These are phyloP conservation scores for Bacterosira constricta DNA, from an alignment of 108 stramenopile species.

Conservation along the genomic window DNA sequence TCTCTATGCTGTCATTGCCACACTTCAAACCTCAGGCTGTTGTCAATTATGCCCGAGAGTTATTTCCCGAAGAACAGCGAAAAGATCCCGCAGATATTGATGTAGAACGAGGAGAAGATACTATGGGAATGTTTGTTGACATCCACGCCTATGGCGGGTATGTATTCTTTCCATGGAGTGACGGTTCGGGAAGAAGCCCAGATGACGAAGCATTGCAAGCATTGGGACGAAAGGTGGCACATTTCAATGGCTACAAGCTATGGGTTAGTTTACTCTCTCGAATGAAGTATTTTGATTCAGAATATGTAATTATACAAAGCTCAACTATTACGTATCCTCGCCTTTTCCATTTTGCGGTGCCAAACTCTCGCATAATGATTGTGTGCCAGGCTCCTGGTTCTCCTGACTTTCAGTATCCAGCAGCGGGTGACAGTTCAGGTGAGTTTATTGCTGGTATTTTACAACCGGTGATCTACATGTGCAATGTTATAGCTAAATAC, in stretches of 20 bases:
- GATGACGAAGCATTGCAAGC: constrained; percentile 32
- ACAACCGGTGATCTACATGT: too few species aligned
- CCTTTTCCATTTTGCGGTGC: too few species aligned
- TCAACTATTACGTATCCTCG: too few species aligned
- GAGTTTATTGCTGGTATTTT: too few species aligned
- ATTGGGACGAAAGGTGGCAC: constrained; percentile 41
- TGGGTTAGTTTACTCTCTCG: too few species aligned
- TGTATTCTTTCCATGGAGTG: constrained; percentile 56
- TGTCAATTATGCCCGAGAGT: constrained; percentile 29
- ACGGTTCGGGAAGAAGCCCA: constrained; percentile 20
- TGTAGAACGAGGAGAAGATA: constrained; percentile 27
- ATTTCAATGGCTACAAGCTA: constrained; percentile 22
- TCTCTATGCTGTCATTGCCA: too few species aligned
- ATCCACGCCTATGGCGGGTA: constrained; percentile 50
- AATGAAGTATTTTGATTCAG: too few species aligned
- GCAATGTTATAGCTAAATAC: too few species aligned
- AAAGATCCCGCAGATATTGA: constrained; percentile 29
- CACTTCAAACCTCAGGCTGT: constrained; percentile 17
- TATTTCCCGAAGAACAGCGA: constrained; percentile 54
- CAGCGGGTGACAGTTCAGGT: constrained; percentile 24
- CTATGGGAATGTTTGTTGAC: constrained; percentile 56
- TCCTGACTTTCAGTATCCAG: constrained; percentile 30
- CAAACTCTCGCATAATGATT: too few species aligned
- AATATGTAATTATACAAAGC: too few species aligned
- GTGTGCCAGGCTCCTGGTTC: not conserved